Percentiles rank a stretch among this genome's conserved stretches.
Evolutionary conservation across 2,329 filamentous ascomycete species (phyloP).

Genomic region (Drechslerella dactyloides): DNA sequence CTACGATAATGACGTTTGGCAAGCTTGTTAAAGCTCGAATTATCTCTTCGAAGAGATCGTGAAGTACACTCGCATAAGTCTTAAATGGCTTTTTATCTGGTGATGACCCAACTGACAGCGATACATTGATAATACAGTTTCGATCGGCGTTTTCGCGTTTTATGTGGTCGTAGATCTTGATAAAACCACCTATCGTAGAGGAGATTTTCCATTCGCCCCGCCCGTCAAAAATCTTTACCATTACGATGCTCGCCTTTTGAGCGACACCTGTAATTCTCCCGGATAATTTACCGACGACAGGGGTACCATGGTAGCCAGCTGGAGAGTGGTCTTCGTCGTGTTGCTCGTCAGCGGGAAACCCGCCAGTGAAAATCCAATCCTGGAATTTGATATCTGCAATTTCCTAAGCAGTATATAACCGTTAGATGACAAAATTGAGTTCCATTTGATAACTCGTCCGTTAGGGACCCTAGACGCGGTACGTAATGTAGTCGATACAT

Average conservation of each 20-base stretch:
- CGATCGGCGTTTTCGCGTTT: background rate
- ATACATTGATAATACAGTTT: constrained; percentile 10
- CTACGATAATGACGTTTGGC: constrained; percentile 17
- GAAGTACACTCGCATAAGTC: too few species aligned
- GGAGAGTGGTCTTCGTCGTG: background rate
- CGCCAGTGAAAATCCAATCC: constrained; percentile 9
- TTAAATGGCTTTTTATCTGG: too few species aligned
- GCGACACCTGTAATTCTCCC: constrained; percentile 13
- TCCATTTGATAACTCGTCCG: too few species aligned
- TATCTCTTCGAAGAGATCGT: background rate
- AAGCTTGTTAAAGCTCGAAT: constrained; percentile 2
- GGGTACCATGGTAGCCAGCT: constrained; percentile 12
- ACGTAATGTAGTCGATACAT: too few species aligned
- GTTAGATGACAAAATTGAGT: too few species aligned
- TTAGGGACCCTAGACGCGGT: too few species aligned
- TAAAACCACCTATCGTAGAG: background rate
- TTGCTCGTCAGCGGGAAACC: constrained; percentile 14
- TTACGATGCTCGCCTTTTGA: constrained; percentile 15
- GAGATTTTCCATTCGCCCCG: background rate
- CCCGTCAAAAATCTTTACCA: constrained; percentile 4
- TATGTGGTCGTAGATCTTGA: constrained; percentile 20
- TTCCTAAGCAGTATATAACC: too few species aligned
- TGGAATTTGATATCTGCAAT: constrained; percentile 1
- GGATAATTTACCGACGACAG: constrained; percentile 6
- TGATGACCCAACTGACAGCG: background rate